phyloP scores from a whole-genome alignment of 345 rosid genomes.

The Eucalyptus cloeziana region DNA sequence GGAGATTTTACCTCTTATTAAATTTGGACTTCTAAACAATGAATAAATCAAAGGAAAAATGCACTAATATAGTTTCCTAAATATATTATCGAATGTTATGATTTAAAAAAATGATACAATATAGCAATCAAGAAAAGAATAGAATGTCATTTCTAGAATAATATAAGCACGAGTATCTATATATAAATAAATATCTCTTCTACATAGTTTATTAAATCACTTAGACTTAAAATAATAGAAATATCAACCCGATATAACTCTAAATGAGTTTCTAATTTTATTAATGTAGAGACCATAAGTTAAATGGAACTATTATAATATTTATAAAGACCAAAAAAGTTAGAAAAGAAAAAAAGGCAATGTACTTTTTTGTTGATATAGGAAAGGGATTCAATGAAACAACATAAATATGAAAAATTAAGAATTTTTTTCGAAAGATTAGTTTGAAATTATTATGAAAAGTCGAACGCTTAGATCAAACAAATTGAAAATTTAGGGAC shows the following conservation, averaged over 20 bases:
- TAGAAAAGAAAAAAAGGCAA: not conserved
- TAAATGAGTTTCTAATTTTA: not conserved
- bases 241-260: not conserved
- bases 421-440: not conserved
- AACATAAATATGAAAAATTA: not conserved
- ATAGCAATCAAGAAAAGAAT: too few species aligned
- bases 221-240: not conserved
- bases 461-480: not conserved
- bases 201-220: not conserved
- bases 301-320: not conserved
- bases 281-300: not conserved
- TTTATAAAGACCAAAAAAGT: too few species aligned
- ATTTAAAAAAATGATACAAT: too few species aligned
- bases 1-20: too few species aligned
- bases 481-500: too few species aligned
- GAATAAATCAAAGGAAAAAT: too few species aligned
- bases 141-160: too few species aligned
- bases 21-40: too few species aligned
- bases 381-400: not conserved
- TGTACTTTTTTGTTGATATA: not conserved
- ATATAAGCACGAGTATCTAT: accelerated
- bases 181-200: too few species aligned
- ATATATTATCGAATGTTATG: too few species aligned
- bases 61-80: too few species aligned
- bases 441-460: not conserved